Conservation (phyloP, 176 grass and related monocot species). For the Chrysopogon serrulatus region DNA sequence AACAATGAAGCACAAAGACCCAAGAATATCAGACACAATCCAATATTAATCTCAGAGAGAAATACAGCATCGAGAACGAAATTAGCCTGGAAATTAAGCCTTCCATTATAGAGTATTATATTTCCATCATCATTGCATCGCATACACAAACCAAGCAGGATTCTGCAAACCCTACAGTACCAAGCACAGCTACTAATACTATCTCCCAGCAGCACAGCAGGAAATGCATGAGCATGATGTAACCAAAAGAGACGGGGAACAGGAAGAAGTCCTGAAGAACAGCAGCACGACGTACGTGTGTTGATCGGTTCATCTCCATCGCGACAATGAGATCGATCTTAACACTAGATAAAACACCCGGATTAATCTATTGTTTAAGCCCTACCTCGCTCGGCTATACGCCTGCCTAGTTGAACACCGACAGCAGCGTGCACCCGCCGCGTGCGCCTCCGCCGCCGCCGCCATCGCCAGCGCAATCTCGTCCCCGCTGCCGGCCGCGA, state of each 20-base stretch:
- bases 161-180: slow-evolving; percentile 50
- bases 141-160: slow-evolving; percentile 43
- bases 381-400: slow-evolving; percentile 21
- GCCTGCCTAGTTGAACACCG: slow-evolving; percentile 43
- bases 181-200: background rate
- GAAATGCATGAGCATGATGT: background rate
- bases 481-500: background rate
- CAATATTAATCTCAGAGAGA: background rate
- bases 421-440: slow-evolving; percentile 50
- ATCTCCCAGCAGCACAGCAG: background rate
- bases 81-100: background rate
- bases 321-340: background rate
- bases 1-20: no score
- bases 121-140: slow-evolving; percentile 22
- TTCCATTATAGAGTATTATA: slow-evolving; percentile 45
- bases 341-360: background rate
- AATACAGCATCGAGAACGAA: background rate
- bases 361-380: slow-evolving; percentile 20
- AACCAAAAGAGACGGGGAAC: slow-evolving; percentile 12
- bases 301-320: slow-evolving; percentile 7
- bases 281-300: slow-evolving; percentile 16
- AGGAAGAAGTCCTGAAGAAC: slow-evolving; percentile 5
- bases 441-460: slow-evolving; percentile 47
- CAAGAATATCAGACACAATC: background rate
- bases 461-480: slow-evolving; percentile 46